Conservation (phyloP, 2,329 filamentous ascomycete genomes). For the Grosmannia penicillata region DNA sequence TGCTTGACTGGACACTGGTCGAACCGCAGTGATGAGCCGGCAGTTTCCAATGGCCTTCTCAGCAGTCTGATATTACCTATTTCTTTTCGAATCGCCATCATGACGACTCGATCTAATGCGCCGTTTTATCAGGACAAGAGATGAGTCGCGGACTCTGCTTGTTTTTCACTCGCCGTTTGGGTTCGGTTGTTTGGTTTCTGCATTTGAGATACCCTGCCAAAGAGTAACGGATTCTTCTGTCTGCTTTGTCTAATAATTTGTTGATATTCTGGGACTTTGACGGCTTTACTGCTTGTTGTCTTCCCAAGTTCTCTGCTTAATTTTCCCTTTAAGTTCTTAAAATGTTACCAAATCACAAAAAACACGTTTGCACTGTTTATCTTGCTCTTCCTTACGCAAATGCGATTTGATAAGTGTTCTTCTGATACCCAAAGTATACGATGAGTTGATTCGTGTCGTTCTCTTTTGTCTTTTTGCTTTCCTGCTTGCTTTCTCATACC, state of each 20-base stretch:
- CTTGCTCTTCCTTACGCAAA: neutral
- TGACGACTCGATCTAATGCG: no score
- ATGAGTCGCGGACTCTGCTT: conserved; percentile 10
- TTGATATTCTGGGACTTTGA: neutral
- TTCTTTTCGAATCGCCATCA: conserved; percentile 3
- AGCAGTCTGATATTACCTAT: neutral
- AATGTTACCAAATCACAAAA: neutral
- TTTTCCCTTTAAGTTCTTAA: conserved; percentile 1
- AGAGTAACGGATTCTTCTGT: neutral
- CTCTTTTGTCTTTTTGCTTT: neutral
- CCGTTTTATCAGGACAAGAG: conserved; percentile 9
- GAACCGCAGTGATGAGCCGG: neutral
- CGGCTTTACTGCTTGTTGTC: neutral
- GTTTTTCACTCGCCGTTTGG: conserved; percentile 16
- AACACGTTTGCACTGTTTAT: neutral
- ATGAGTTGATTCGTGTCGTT: neutral
- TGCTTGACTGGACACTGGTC: conserved; percentile 2
- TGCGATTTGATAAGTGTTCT: neutral
- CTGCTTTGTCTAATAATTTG: neutral
- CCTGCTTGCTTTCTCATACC: neutral
- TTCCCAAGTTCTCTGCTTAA: neutral
- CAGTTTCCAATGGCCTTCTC: neutral
- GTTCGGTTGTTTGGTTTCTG: conserved; percentile 33
- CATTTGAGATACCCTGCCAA: conserved; percentile 25
- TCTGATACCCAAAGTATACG: conserved; percentile 2